Percentiles rank a stretch among this genome's conserved stretches.
phyloP scores from a whole-genome alignment of 805 yeast species.

The Candida silvicultrix region DNA sequence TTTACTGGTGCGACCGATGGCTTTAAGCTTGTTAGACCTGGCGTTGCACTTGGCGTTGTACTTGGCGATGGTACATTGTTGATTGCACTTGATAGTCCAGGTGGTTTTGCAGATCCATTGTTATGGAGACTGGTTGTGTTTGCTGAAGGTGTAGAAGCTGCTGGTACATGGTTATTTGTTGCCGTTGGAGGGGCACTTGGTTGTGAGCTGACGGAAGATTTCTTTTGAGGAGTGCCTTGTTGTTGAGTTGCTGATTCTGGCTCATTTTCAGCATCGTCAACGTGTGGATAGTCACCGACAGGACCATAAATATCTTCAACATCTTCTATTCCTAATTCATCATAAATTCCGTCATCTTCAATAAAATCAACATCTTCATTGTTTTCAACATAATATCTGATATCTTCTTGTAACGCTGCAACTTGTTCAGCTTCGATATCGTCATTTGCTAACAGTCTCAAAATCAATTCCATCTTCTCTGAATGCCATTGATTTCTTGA shows the following conservation, averaged over 20 bases:
- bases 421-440: slow-evolving; percentile 72
- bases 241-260: slow-evolving; percentile 4
- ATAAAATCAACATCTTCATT: slow-evolving; percentile 90
- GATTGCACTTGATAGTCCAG: neutral
- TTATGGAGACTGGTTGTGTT: neutral
- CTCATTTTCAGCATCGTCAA: slow-evolving; percentile 8
- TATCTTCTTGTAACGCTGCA: slow-evolving; percentile 77
- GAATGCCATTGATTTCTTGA: slow-evolving; percentile 79
- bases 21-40: slow-evolving; percentile 22
- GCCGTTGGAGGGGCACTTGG: slow-evolving; percentile 1
- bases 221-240: slow-evolving; percentile 29
- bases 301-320: slow-evolving; percentile 47
- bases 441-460: slow-evolving; percentile 74
- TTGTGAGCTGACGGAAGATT: slow-evolving; percentile 5
- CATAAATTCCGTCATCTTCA: slow-evolving; percentile 90
- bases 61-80: neutral
- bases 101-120: neutral
- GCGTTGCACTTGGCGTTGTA: neutral
- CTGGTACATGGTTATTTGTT: too few relatives aligned
- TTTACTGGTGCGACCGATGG: slow-evolving; percentile 46
- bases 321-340: slow-evolving; percentile 69
- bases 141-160: neutral
- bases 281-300: slow-evolving; percentile 32
- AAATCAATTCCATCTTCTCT: slow-evolving; percentile 67
- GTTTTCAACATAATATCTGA: slow-evolving; percentile 87